A percentile compares a stretch with the other conserved stretches of the same genome.
These are phyloP conservation scores for Juglanconis juglandina DNA, from an alignment of 2,329 filamentous ascomycete genomes.

Conservation along the genomic window DNA sequence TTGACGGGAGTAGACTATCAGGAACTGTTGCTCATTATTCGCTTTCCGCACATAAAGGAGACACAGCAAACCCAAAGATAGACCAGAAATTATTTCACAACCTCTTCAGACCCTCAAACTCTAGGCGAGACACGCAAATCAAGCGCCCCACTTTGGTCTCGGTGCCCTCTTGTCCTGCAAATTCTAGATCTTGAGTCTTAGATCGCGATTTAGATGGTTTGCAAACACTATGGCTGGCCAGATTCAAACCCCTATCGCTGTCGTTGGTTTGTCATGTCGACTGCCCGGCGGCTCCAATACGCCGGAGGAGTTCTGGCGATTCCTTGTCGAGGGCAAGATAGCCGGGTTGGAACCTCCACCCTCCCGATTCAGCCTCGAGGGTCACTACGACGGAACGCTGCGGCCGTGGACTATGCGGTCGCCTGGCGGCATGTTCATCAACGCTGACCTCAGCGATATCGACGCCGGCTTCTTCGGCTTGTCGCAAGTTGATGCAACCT, in stretches of 20 bases:
- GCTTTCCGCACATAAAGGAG: too few relatives aligned
- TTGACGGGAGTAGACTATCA: too few relatives aligned
- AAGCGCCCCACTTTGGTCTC: too few relatives aligned
- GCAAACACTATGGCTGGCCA: too few relatives aligned
- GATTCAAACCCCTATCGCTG: conserved; percentile 31
- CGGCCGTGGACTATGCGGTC: conserved; percentile 33
- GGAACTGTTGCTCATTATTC: too few relatives aligned
- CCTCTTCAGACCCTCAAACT: too few relatives aligned
- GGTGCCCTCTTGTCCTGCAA: too few relatives aligned
- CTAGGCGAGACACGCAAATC: too few relatives aligned
- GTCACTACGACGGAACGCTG: conserved; percentile 34
- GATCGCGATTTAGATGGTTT: too few relatives aligned
- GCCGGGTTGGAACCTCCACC: conserved; percentile 28
- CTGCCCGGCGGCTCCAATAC: conserved; percentile 35
- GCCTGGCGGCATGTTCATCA: conserved; percentile 11
- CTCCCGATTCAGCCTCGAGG: conserved; percentile 31
- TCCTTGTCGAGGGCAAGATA: conserved; percentile 29
- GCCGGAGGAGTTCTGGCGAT: conserved; percentile 35
- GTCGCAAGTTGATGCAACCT: conserved; percentile 16
- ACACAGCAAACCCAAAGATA: too few relatives aligned
- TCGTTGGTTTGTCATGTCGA: conserved; percentile 40
- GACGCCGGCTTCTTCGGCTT: conserved; percentile 32
- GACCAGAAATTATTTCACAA: too few relatives aligned
- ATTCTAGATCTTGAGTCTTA: too few relatives aligned
- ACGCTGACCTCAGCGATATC: conserved; percentile 29